Base-by-base conservation (phyloP, 129 eudicot genomes). In the Erigeron canadensis region DNA sequence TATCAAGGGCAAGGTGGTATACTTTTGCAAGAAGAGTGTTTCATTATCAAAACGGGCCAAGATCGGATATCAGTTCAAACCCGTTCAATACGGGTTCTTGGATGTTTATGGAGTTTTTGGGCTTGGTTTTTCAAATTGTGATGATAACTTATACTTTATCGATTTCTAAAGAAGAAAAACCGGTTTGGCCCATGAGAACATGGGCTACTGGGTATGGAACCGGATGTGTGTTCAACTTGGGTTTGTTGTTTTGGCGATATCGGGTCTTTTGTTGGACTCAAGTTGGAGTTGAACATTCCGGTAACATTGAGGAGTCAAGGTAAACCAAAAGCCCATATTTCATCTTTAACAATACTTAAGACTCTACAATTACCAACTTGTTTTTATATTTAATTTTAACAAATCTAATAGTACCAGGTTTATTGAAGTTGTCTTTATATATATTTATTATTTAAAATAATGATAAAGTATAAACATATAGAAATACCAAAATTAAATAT, bases 131-230 rank as follows among this genome's bases (percentile, higher is more conserved):
- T 69, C 99, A 95, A 70, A 78, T 95, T 13, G 13, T 65, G 38
- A 19, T 87, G 47, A 86, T 75, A 39, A 15, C 64, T 7, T 87
- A 81, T 71, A 79, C 89, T 34, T 67, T 95, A 10, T 48, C 77
- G 65, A 75, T 87, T 62, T 82, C 99, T 4, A 86, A 78, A 74
- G 88, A 72, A n/a, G 99, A 90, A 73, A 87, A 67, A 65, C 96
- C 96, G 15, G 87, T 90, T 79, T 90, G 99, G 99, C 96, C 97
- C 22, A 90, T 95, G 97, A 86, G 97, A 71, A 51, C 93, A 64
- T 95, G 99, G 99, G 83, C 81, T 65, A 46, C 80, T 10, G 99
- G 94, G 70, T 95, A 95, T 75, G 96, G 85, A 74, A 59, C 81
- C 58, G 99, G 91, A 15, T 90, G 99, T 42, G 69, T 86, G 15